Percentiles rank a stretch among this genome's conserved stretches.
Evolutionary conservation across 2,329 filamentous ascomycete species (phyloP).

Genomic region (Talaromyces sp.): DNA sequence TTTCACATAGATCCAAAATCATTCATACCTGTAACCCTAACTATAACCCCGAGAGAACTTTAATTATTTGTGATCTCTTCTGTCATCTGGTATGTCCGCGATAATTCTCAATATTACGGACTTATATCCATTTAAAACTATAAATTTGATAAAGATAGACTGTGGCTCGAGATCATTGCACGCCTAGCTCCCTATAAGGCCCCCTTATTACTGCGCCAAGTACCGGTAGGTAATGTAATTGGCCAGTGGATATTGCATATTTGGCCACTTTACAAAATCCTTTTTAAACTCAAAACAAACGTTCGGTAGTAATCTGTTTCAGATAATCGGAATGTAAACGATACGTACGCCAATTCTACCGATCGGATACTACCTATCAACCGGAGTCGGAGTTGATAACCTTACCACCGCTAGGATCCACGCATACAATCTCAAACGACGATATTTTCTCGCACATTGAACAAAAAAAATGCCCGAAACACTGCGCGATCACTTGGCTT

Average conservation of each 20-base stretch:
- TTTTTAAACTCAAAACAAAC: neutral
- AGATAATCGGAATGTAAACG: neutral
- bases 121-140: neutral
- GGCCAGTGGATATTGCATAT: neutral
- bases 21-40: too few relatives aligned
- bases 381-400: neutral
- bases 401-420: neutral
- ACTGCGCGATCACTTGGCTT: slow-evolving; percentile 20
- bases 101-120: neutral
- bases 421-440: neutral
- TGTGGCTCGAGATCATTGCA: neutral
- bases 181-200: neutral
- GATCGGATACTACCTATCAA: neutral
- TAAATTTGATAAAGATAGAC: neutral
- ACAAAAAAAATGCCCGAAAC: neutral
- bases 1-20: too few relatives aligned
- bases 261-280: neutral
- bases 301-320: neutral
- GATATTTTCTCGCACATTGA: neutral
- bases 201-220: neutral
- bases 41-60: too few relatives aligned
- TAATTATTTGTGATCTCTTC: neutral
- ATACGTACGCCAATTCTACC: neutral
- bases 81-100: neutral
- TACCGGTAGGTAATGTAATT: neutral